phyloP scores from a whole-genome alignment of 2,329 filamentous ascomycete genomes.

The Hypoxylon sp. region DNA sequence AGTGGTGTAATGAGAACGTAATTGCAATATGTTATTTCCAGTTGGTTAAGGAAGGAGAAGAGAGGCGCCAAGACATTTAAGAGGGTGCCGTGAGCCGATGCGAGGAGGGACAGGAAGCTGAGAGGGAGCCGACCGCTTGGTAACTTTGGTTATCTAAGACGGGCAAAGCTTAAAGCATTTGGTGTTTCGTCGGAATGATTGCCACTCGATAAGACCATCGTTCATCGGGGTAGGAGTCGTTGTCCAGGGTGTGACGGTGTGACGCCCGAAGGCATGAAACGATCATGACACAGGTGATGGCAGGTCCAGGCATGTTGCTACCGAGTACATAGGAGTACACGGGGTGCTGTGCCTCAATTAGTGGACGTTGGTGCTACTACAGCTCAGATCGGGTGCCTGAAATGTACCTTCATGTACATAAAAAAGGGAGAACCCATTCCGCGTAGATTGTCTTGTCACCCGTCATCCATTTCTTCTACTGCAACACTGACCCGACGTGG shows the following conservation, averaged over 20 bases:
- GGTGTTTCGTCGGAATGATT: slow-evolving; percentile 24
- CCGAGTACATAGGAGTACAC: slow-evolving; percentile 12
- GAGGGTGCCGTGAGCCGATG: slow-evolving; percentile 1
- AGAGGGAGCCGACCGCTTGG: slow-evolving; percentile 18
- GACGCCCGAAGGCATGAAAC: slow-evolving; percentile 36
- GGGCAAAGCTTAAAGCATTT: slow-evolving; percentile 26
- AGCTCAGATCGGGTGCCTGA: neutral
- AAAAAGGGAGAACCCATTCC: neutral
- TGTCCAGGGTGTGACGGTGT: slow-evolving; percentile 34
- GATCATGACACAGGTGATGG: slow-evolving; percentile 30
- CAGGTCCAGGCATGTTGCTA: slow-evolving; percentile 6
- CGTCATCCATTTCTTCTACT: slow-evolving; percentile 5
- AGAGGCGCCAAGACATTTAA: slow-evolving; percentile 31
- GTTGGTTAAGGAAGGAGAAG: slow-evolving; percentile 3
- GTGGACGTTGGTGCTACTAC: neutral
- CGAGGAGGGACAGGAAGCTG: slow-evolving; percentile 1
- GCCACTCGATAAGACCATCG: slow-evolving; percentile 5
- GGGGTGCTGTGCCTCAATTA: neutral
- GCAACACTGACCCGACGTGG: neutral
- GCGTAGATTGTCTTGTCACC: slow-evolving; percentile 22
- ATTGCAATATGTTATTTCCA: slow-evolving; percentile 9
- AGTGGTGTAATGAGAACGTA: slow-evolving; percentile 7
- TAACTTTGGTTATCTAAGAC: slow-evolving; percentile 5
- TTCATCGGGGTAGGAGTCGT: slow-evolving; percentile 6
- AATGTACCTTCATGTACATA: neutral